Base-by-base conservation (phyloP, 495 filamentous ascomycete species). In the Cenococcum geophilum region DNA sequence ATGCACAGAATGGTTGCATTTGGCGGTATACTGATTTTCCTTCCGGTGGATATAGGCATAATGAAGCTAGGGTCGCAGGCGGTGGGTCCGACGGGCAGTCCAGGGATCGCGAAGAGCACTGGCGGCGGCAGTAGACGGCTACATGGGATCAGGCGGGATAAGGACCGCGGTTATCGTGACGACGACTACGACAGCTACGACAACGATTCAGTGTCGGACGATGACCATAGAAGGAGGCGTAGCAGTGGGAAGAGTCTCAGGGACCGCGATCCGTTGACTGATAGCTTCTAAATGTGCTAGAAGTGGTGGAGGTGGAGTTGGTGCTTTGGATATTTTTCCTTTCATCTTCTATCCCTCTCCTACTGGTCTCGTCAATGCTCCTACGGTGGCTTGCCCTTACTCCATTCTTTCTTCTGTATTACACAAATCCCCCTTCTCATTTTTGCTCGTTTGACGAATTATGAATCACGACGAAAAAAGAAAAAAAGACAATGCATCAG, bases 1-100 rank as follows among this genome's bases (percentile, higher is more conserved):
- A 32, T 6, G 27, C 27, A 32, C 27, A 32, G 27, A 32, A 6
- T 32, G 27, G 27, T 52, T 52, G 22, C 22, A 23, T 52, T 16
- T 23, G 23, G 49, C 14, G 49, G 49, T 52, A 27, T 52, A 52
- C 49, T 52, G 49, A 52, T 52, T 25, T 52, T 32, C 21, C 23
- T 52, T 52, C 9, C 25, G 5, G 18, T 23, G 49, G 21, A 12
- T 27, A 5, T 52, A 52, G 49, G 25, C 21, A 52, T 23, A 52
- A 52, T 1, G 49, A 27, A 27, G 21, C 49, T 32, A 18, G 49
- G 49, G 18, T 6, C 22, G 20, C 20, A 5, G 23, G 25, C 23
- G 20, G 25, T 4, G 25, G 49, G 23, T 52, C 49, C 9, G 25
- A 16, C 8, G 23, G 20, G 25, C 49, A 32, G 16, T 52, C 49